Percentiles rank a stretch among this genome's conserved stretches.
Evolutionary conservation across 2,329 filamentous ascomycete genomes (phyloP).

Genomic region (Neoarthrinium moseri): DNA sequence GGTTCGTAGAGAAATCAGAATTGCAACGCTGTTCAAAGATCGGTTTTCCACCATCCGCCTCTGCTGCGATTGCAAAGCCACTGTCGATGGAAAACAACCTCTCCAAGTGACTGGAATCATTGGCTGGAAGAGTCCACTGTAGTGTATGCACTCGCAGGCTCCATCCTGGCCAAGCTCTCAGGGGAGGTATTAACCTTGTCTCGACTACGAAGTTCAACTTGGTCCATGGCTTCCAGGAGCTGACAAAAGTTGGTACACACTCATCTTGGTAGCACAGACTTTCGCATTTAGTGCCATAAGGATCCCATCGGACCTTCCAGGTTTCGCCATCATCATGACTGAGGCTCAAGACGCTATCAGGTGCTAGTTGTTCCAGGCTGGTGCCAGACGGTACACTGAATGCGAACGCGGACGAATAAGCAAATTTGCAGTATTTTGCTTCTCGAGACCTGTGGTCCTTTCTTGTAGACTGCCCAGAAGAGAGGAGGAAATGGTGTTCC

Average conservation of each 20-base stretch:
- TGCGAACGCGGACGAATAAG: constrained; percentile 45
- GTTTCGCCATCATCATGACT: constrained; percentile 30
- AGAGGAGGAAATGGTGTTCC: constrained; percentile 41
- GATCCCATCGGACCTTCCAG: constrained; percentile 18
- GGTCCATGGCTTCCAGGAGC: constrained; percentile 7
- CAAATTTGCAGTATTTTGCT: constrained; percentile 47
- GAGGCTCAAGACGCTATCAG: constrained; percentile 28
- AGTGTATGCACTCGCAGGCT: constrained; percentile 3
- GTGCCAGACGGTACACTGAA: constrained; percentile 41
- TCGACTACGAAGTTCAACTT: not conserved
- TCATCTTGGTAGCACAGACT: not conserved
- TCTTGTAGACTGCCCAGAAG: constrained; percentile 35
- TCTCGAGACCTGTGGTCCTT: constrained; percentile 37
- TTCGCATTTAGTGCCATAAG: not conserved
- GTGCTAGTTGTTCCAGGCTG: constrained; percentile 31
- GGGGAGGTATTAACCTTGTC: constrained; percentile 3
- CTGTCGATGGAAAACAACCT: not conserved
- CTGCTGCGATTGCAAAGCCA: constrained; percentile 7
- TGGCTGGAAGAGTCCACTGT: not conserved
- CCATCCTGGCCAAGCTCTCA: constrained; percentile 5
- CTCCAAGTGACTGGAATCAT: too few relatives aligned
- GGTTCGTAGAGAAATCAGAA: not conserved
- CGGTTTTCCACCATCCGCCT: not conserved
- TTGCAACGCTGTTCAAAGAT: not conserved
- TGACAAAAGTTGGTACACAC: not conserved